Conservation (phyloP, 352 stramenopile species). For the Globisporangium viniferum region DNA sequence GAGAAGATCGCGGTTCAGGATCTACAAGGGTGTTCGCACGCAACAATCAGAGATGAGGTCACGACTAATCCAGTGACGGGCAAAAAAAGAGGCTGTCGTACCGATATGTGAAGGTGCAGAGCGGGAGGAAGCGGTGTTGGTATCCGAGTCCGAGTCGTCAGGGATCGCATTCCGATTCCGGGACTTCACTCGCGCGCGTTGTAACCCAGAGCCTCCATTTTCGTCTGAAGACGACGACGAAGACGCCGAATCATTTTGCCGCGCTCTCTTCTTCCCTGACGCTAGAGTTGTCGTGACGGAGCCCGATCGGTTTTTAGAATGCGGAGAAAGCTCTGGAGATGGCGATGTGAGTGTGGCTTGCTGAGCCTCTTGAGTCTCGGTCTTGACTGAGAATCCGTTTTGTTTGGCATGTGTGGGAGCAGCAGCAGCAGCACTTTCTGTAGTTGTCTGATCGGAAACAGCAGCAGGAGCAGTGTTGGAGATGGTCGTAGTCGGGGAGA, state of each 20-base stretch:
- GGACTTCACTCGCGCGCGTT: slow-evolving; percentile 21
- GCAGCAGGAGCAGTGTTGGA: neutral
- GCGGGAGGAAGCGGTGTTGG: neutral
- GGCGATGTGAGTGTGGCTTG: neutral
- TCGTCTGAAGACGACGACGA: slow-evolving; percentile 8
- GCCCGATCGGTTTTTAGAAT: neutral
- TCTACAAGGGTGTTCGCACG: neutral
- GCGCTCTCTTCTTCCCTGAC: slow-evolving; percentile 29
- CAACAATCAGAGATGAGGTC: neutral
- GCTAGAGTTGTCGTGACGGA: neutral
- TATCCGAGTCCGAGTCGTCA: slow-evolving; percentile 10
- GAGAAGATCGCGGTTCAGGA: slow-evolving; percentile 1
- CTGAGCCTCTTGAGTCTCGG: neutral
- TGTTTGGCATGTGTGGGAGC: neutral
- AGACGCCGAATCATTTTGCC: slow-evolving; percentile 14
- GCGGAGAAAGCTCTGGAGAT: neutral
- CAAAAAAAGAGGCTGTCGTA: neutral
- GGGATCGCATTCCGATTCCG: slow-evolving; percentile 7
- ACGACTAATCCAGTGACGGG: neutral
- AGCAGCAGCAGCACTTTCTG: neutral
- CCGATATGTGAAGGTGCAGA: neutral
- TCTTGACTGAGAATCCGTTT: neutral
- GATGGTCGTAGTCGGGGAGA: neutral
- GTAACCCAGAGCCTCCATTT: neutral
- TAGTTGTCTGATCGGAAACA: neutral